Conservation (phyloP, 805 yeast genomes). For the Wickerhamiella siamensis region DNA sequence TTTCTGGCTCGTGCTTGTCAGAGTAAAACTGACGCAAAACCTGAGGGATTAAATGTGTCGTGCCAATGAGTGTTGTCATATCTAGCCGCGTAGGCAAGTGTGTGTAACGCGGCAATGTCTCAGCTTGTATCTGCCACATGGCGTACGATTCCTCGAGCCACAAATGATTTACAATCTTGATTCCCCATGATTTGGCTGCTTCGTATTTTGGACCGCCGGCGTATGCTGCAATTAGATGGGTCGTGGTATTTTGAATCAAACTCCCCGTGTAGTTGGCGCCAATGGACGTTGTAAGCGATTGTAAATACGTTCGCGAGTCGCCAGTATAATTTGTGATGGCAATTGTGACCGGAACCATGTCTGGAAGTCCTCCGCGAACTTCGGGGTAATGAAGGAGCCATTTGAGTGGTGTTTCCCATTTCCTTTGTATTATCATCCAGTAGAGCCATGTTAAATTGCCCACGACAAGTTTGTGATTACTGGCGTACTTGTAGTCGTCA, state of each 20-base stretch:
- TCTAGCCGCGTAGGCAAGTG: slow-evolving; percentile 31
- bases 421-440: slow-evolving; percentile 41
- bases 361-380: slow-evolving; percentile 37
- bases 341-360: slow-evolving; percentile 40
- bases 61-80: slow-evolving; percentile 38
- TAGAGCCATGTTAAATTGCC: slow-evolving; percentile 72
- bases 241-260: slow-evolving; percentile 44
- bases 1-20: slow-evolving; percentile 9
- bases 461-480: slow-evolving; percentile 29
- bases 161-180: slow-evolving; percentile 56
- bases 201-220: slow-evolving; percentile 60
- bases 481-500: slow-evolving; percentile 35
- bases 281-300: slow-evolving; percentile 43
- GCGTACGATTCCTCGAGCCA: slow-evolving; percentile 80
- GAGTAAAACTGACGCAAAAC: slow-evolving; percentile 31
- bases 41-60: slow-evolving; percentile 31
- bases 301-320: slow-evolving; percentile 62
- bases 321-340: slow-evolving; percentile 75
- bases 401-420: slow-evolving; percentile 40
- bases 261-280: slow-evolving; percentile 70
- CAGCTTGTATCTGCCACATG: slow-evolving; percentile 42
- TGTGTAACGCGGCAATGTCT: slow-evolving; percentile 33
- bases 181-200: slow-evolving; percentile 58
- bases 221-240: slow-evolving; percentile 57
- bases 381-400: slow-evolving; percentile 61